Evolutionary conservation across 2,329 filamentous ascomycete genomes (phyloP), one percentile per base, ranked within the genome.

Genomic region (Sporothrix pseudoabietina): DNA sequence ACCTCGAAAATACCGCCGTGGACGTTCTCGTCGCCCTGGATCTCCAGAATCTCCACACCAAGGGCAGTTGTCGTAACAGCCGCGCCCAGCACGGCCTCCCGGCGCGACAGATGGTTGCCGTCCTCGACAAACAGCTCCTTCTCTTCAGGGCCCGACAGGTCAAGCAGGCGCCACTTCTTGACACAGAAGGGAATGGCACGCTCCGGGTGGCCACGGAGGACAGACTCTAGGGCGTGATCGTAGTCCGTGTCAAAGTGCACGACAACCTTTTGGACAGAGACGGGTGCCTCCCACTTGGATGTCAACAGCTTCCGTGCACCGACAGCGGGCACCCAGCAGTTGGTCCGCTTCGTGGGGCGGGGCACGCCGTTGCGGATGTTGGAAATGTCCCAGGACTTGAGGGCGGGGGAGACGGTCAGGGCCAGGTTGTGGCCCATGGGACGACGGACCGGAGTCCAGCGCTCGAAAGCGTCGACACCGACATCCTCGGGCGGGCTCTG

Each of bases 171-270:
- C 77, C 77, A 78, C 54, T 73, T 74, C 71, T 77, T 78, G n/a
- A 74, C 76, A 44, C 77, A 77, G 55, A 78, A 78, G 4, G 77
- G 76, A 55, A 78, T 78, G 8, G 76, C 71, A 9, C 76, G 74
- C 69, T 78, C 77, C 1, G 77, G 77, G 41, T 78, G 77, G 7
- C 77, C 77, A 9, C 77, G 76, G 32, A 78, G 76, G 8, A 78
- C 77, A 1, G 77, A 78, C 59, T 78, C 77, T 4, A 78, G 72
- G 1, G 77, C 77, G 59, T 78, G 76, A 72, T 78, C 77, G 69
- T 75, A 78, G 72, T 78, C 77, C 2, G 77, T 77, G 71, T 78
- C 77, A 47, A 78, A 78, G 41, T 77, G 75, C 19, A 77, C 75
- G 19, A 78, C 77, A 0, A 77, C 71, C 39, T 69, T 65, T 19